Evolutionary conservation across 345 rosid species (phyloP), one percentile per base, ranked within the genome.

Genomic region (Hirschfeldia incana): DNA sequence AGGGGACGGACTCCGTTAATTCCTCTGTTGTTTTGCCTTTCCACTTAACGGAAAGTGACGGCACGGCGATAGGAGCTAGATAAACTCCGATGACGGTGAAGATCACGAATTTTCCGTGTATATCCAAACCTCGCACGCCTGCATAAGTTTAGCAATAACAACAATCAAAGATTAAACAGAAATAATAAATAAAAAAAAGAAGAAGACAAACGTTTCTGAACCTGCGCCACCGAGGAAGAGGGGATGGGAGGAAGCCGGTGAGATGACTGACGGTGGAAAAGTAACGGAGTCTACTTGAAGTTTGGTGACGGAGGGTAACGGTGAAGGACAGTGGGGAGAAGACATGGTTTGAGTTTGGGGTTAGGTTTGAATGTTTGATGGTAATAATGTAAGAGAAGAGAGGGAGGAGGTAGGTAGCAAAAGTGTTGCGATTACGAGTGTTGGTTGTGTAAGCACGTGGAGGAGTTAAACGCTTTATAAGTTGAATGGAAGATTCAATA

Each of bases 201-300:
- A 53, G 5, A 0, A 36, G 26, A 17, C 8, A 13, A 16, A 21
- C 27, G 13, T 11, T 9, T 13, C 2, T 10, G 13, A 72, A 86
- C 98, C 98, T 73, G 95, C 97, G 67, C 97, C 98, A 62, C 84
- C 95, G 82, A 94, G 98, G 91, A 94, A 91, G 61, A 79, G 84
- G 4, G 85, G 73, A 5, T 81, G 85, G 7, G 83, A 55, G 39
- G 95, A 87, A 49, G 89, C 95, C 1, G 97, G 95, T 30, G 98
- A 95, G 46, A 84, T 88, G 15, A 85, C 88, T 55, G 86, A 34
- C 5, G 94, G 85, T 36, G 87, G 81, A 79, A 94, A 94, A 0
- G 83, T 72, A 49, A 88, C 75, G 70, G 36, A 44, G 53, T 94
- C 95, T 44, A 92, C 81, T 36, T 80, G 74, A n/a, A 91, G 65